These are phyloP conservation scores for Fonsecaea monophora DNA, from an alignment of 2,329 filamentous ascomycete genomes.

Conservation along the genomic window DNA sequence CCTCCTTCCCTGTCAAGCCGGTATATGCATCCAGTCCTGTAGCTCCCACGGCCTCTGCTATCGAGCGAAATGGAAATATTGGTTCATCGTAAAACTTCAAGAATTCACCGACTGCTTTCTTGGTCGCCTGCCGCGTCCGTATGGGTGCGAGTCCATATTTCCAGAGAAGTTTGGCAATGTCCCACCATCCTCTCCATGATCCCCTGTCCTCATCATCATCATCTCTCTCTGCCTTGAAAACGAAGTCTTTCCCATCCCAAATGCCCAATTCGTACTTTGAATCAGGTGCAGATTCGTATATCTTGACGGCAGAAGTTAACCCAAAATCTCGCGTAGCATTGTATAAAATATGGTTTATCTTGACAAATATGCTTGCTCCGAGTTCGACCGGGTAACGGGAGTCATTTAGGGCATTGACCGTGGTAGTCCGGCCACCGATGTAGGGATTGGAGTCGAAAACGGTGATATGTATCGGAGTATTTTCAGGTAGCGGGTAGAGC, in stretches of 20 bases:
- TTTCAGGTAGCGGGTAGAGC: slow-evolving; percentile 49
- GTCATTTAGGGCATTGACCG: slow-evolving; percentile 76
- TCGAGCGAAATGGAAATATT: slow-evolving; percentile 80
- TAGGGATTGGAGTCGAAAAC: slow-evolving; percentile 81
- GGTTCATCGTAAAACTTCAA: slow-evolving; percentile 80
- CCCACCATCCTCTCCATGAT: slow-evolving; percentile 70
- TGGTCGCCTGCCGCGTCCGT: slow-evolving; percentile 74
- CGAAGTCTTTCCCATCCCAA: slow-evolving; percentile 81
- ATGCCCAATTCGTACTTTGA: slow-evolving; percentile 69
- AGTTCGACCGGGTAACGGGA: slow-evolving; percentile 75
- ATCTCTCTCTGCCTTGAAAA: slow-evolving; percentile 68
- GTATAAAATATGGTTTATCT: slow-evolving; percentile 80
- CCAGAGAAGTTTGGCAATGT: slow-evolving; percentile 79
- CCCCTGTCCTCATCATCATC: slow-evolving; percentile 53
- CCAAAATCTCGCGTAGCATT: slow-evolving; percentile 74
- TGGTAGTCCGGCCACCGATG: slow-evolving; percentile 86
- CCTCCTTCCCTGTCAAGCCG: slow-evolving; percentile 74
- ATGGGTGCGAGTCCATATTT: slow-evolving; percentile 82
- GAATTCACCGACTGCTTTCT: slow-evolving; percentile 73
- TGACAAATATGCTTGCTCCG: slow-evolving; percentile 89
- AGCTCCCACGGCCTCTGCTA: slow-evolving; percentile 72
- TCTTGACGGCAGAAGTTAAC: slow-evolving; percentile 63
- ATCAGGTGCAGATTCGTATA: slow-evolving; percentile 56
- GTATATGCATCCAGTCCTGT: slow-evolving; percentile 72
- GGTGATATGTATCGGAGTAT: slow-evolving; percentile 74